Base-by-base conservation (phyloP, 225 moss, liverwort and hornwort species). In the Pseudisothecium myosuroides region DNA sequence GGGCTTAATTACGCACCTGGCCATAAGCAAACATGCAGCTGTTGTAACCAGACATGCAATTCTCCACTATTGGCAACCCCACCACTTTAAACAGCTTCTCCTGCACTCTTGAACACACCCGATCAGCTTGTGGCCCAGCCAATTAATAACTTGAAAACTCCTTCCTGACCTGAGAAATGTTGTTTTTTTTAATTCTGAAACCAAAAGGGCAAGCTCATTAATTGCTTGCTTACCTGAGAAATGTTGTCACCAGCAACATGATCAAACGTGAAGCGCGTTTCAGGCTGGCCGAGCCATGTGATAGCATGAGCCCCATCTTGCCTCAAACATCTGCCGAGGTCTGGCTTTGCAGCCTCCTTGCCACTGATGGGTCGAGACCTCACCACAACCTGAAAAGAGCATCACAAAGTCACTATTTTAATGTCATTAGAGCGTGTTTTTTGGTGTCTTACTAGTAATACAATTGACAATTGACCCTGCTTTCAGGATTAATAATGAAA, bases 21-120 rank as follows among this genome's bases (percentile, higher is more conserved):
- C 97, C 97, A 50, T 97, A 97, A 49, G 97, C 97, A 90, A 97
- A 97, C 95, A 97, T 96, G 87, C 95, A 96, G 92, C 97, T 97
- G 92, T 97, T 97, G 88, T 95, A 96, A 32, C 97, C 97, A 32
- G 96, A 93, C 94, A 97, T 94, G 72, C 96, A 96, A 86, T 96
- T 96, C 75, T 97, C 96, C 89, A 96, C 97, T 83, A 97, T 97
- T 2, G 97, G 97, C 88, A 97, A 88, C 62, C 97, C 97, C 55
- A 94, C 93, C 61, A 96, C 94, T 56, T 90, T 82, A 78, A 97
- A 97, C 37, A 97, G 92, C 74, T 93, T 94, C 66, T 91, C 96
- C 97, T 97, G 95, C 80, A 63, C 62, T 50, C 71, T 26, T 29
- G 18, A 62, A 83, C 15, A 41, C 29, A 41, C 50, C 36, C 41